A percentile compares a stretch with the other conserved stretches of the same genome.
phyloP scores from a whole-genome alignment of 352 stramenopile genomes.

The Blastocystis sp. region DNA sequence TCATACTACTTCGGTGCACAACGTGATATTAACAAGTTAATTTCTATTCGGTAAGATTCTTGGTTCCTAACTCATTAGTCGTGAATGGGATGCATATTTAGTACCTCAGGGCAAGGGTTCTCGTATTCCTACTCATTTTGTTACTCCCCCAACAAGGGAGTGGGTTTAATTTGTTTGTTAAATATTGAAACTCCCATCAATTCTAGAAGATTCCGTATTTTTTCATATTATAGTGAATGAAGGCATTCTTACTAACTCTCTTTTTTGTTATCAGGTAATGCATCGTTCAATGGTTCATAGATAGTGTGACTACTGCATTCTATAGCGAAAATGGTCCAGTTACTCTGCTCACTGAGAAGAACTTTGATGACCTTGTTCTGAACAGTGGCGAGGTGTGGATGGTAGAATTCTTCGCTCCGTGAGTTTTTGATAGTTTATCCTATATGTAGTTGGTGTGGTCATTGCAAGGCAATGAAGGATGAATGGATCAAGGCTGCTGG shows the following conservation, averaged over 20 bases:
- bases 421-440: background rate
- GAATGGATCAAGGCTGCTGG: slow-evolving; percentile 61
- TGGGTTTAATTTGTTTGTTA: slow-evolving; percentile 19
- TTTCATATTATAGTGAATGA: background rate
- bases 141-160: background rate
- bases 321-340: slow-evolving; percentile 49
- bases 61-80: background rate
- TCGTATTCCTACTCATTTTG: slow-evolving; percentile 55
- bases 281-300: background rate
- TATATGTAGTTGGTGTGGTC: slow-evolving; percentile 60
- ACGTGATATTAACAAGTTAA: slow-evolving; percentile 38
- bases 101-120: background rate
- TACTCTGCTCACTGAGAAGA: slow-evolving; percentile 32
- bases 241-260: background rate
- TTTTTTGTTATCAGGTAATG: background rate
- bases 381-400: slow-evolving; percentile 61
- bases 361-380: slow-evolving; percentile 50
- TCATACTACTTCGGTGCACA: slow-evolving; percentile 30
- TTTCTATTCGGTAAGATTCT: background rate
- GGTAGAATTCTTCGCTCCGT: slow-evolving; percentile 62
- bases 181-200: slow-evolving; percentile 43
- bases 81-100: slow-evolving; percentile 43
- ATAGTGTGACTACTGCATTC: slow-evolving; percentile 22
- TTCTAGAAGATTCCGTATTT: slow-evolving; percentile 48
- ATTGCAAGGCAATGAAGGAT: slow-evolving; percentile 63